Evolutionary conservation across 2,329 filamentous ascomycete genomes (phyloP).

Genomic region (Trichoderma oligosporum): DNA sequence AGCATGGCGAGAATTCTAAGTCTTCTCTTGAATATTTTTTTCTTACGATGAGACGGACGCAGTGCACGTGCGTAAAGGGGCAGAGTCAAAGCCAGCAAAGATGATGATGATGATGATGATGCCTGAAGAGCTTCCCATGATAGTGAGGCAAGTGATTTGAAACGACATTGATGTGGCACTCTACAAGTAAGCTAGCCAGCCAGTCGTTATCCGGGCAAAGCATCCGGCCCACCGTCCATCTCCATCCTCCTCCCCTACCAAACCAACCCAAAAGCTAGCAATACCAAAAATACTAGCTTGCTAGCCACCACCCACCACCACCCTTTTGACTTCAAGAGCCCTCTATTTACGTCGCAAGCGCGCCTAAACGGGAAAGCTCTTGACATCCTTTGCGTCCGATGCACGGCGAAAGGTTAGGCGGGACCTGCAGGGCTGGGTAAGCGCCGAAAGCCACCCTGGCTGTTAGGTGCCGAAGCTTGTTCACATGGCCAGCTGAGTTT

Average conservation of each 20-base stretch:
- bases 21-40: not conserved
- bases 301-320: slow-evolving; percentile 11
- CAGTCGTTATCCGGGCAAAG: slow-evolving; percentile 14
- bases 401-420: slow-evolving; percentile 18
- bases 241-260: not conserved
- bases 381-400: slow-evolving; percentile 33
- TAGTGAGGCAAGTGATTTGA: not conserved
- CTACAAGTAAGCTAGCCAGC: slow-evolving; percentile 8
- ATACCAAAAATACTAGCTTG: no score
- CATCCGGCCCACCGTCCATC: slow-evolving; percentile 13
- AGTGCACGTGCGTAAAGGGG: slow-evolving; percentile 7
- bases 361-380: slow-evolving; percentile 33
- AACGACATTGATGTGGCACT: slow-evolving; percentile 11
- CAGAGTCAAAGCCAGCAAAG: not conserved
- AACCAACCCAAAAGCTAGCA: not conserved
- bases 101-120: no score
- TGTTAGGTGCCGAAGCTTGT: slow-evolving; percentile 17
- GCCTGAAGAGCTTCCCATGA: slow-evolving; percentile 13
- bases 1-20: slow-evolving; percentile 16
- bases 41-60: not conserved
- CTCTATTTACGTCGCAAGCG: slow-evolving; percentile 13
- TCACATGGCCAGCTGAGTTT: slow-evolving; percentile 10
- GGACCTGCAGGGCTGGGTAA: slow-evolving; percentile 23
- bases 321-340: slow-evolving; percentile 4
- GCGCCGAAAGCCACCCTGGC: slow-evolving; percentile 2